phyloP scores from a whole-genome alignment of 139 green algal species.

The Tetraselmis striata region DNA sequence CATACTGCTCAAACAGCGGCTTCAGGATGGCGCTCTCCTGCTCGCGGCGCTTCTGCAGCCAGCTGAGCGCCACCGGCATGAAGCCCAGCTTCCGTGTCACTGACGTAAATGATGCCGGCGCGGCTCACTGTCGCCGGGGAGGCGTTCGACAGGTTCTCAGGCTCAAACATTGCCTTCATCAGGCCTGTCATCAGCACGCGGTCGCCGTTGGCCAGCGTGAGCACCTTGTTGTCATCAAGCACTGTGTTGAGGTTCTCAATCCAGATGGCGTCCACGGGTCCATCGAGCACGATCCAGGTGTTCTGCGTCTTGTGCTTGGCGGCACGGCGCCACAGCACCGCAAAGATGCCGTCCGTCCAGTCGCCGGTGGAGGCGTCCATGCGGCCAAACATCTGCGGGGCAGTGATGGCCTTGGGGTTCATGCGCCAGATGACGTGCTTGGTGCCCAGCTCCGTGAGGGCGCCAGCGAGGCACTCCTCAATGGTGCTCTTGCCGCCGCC shows the following conservation, averaged over 20 bases:
- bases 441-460: constrained; percentile 74
- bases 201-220: constrained; percentile 95
- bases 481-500: constrained; percentile 85
- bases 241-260: constrained; percentile 98
- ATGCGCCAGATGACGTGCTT: constrained; percentile 90
- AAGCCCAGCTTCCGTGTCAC: constrained; percentile 83
- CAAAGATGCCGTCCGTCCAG: constrained; percentile 94
- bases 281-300: constrained; percentile 95
- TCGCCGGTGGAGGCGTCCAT: constrained; percentile 85
- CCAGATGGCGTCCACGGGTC: constrained; percentile 94
- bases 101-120: constrained; percentile 94
- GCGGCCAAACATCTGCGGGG: constrained; percentile 81
- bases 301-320: constrained; percentile 85
- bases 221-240: constrained; percentile 92
- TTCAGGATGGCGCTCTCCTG: constrained; percentile 50
- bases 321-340: constrained; percentile 82
- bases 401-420: constrained; percentile 87
- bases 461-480: constrained; percentile 73
- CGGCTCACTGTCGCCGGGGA: constrained; percentile 90
- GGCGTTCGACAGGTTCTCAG: constrained; percentile 90
- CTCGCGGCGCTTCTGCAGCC: constrained; percentile 55
- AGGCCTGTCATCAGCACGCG: constrained; percentile 84
- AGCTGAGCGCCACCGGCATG: constrained; percentile 74
- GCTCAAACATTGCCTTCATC: constrained; percentile 94
- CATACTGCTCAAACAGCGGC: constrained; percentile 78